Base-by-base conservation (phyloP, 192 early-diverging fungal genomes). In the Backusella parvicylindrica region DNA sequence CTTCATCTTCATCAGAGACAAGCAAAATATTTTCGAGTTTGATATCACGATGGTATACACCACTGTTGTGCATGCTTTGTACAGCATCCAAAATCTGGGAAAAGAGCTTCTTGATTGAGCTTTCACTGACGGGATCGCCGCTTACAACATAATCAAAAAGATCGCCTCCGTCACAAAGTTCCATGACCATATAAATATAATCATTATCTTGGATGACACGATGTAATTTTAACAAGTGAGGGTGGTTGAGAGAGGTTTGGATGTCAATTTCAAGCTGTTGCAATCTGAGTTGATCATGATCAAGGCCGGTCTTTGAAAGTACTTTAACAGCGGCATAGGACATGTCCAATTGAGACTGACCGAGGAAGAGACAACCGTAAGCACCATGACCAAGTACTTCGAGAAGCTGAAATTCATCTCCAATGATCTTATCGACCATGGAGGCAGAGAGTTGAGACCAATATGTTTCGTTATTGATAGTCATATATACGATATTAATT, bases 121-220 rank as follows among this genome's bases (percentile, higher is more conserved):
- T 82, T 16, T 76, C 87, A 2, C 74, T 64, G 63, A 75, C 74
- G 47, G 83, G 81, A 30, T 78, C 64, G 26, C 86, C 64, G 26
- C 87, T 83, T 4, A 96, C 93, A 33, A 98, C 89, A 84, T 95
- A 95, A 67, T 99, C 96, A 84, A 95, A 99, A 50, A 99, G 87
- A 75, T 99, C 97, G 53, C 97, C 96, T 40, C 94, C 94, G 21
- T 93, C 87, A 65, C 93, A 95, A 78, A 94, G 90, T 81, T 99
- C 97, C 96, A 99, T 97, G 37, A 98, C 91, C 75, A 99, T 86
- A 80, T 94, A 97, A 16, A 99, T 88, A 73, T 93, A 93, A 69
- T 91, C 82, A 67, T 91, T 89, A 35, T 94, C 95, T 88, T 98
- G 94, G 70, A 98, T 91, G 77, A 97, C 94, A 73, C 92, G 91